These are phyloP conservation scores for Ophiostoma novo-ulmi DNA, from an alignment of 2,329 filamentous ascomycete genomes.

Conservation along the genomic window DNA sequence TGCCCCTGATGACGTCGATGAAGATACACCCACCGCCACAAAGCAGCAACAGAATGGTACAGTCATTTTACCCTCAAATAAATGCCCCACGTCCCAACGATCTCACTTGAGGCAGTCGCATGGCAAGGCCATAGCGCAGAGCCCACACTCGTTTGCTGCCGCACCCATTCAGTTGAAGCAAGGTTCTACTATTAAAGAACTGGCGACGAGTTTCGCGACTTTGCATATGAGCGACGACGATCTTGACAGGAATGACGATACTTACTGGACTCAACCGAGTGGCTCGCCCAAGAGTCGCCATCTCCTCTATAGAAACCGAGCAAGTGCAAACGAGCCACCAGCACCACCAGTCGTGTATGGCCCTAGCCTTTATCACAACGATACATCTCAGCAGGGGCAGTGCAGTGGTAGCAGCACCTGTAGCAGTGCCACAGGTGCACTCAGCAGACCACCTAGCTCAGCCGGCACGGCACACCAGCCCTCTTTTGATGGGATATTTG, in stretches of 20 bases:
- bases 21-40: constrained; percentile 26
- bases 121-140: not conserved
- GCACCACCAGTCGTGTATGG: not conserved
- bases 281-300: not conserved
- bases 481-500: not conserved
- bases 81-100: constrained; percentile 17
- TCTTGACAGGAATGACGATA: not conserved
- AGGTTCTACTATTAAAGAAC: not conserved
- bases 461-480: not conserved
- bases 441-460: not conserved
- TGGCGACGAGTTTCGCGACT: not conserved
- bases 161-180: not conserved
- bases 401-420: not conserved
- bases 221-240: not conserved
- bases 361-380: not conserved
- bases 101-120: not conserved
- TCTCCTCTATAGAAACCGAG: not conserved
- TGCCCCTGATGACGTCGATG: constrained; percentile 27
- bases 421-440: constrained; percentile 10
- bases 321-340: constrained; percentile 5
- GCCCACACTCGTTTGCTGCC: not conserved
- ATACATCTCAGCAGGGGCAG: not conserved
- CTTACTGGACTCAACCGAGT: constrained; percentile 20
- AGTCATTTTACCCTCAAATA: constrained; percentile 30
- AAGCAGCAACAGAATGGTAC: constrained; percentile 39